Base-by-base conservation (phyloP, 768 basidiomycete genomes). In the Podaxis pistillaris region DNA sequence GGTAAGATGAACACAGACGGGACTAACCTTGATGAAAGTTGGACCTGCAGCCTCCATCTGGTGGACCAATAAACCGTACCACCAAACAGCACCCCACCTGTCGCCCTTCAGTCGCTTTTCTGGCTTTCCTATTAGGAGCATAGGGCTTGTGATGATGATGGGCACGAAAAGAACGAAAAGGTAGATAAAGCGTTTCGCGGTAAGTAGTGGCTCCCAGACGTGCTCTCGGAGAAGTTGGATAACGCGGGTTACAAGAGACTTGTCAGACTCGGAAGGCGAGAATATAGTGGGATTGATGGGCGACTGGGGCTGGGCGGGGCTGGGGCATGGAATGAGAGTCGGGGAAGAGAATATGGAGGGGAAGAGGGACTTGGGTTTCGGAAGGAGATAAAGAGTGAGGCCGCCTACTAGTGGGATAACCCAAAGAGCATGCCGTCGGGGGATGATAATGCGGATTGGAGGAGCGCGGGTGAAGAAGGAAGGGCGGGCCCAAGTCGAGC, bases 1-100 rank as follows among this genome's bases (percentile, higher is more conserved):
- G 58, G 51, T 52, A 13, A 64, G 37, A 44, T 51, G n/a, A 60
- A 12, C 65, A 41, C 47, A 24, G 33, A 36, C 19, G 52, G 47
- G 24, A 44, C 77, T 60, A 68, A 91, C 94, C 86, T 99, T 99
- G 74, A 93, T 93, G 74, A 98, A 98, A 0, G 96, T 96, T 15
- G 97, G 97, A 1, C 97, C 97, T 8, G 96, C 96, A 4, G 87
- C 79, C 75, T 96, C 89, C 97, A 99, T 98, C 73, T 88, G 89
- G 49, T 75, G 77, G 6, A 94, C 93, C 15, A 99, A 78, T 56
- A 93, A 83, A n/a, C 82, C 84, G 71, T 98, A 98, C 97, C 97
- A 99, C 96, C 94, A 97, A 2, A 95, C 82, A 0, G 94, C 94
- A 40, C 94, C 94, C 93, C 93, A 94, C 68, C 86, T 83, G 65